These are phyloP conservation scores for Xylariaceae sp. DNA, from an alignment of 2,329 filamentous ascomycete genomes.

Conservation along the genomic window DNA sequence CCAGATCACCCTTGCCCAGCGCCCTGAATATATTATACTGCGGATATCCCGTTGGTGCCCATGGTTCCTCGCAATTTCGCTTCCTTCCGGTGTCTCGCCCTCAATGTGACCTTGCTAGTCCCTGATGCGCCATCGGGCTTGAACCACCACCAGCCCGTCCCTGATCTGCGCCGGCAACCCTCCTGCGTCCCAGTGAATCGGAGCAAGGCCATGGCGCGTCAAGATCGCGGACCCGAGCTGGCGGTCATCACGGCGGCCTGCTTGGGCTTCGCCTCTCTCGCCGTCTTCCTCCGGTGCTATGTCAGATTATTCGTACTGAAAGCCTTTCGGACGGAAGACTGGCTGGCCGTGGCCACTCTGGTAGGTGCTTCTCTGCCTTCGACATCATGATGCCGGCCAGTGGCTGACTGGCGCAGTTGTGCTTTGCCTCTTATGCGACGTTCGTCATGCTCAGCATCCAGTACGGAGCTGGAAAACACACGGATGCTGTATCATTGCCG, in stretches of 20 bases:
- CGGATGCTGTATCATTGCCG: slow-evolving; percentile 9
- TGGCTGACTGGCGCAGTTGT: slow-evolving; percentile 11
- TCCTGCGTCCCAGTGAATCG: slow-evolving; percentile 1
- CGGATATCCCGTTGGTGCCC: slow-evolving; percentile 1
- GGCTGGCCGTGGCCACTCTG: slow-evolving; percentile 17
- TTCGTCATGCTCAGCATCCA: slow-evolving; percentile 14
- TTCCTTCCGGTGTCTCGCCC: slow-evolving; percentile 3
- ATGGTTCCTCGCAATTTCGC: slow-evolving; percentile 4
- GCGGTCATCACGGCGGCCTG: slow-evolving; percentile 9
- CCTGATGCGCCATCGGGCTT: background rate
- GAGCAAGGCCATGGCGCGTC: slow-evolving; percentile 7
- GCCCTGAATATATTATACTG: slow-evolving; percentile 3
- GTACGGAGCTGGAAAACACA: slow-evolving; percentile 17
- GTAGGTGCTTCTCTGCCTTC: slow-evolving; percentile 8
- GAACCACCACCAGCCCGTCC: too few species aligned
- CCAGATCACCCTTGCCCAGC: slow-evolving; percentile 2
- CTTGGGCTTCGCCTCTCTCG: slow-evolving; percentile 13
- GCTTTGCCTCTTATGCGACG: slow-evolving; percentile 12
- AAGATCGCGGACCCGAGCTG: slow-evolving; percentile 19
- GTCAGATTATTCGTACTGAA: slow-evolving; percentile 16
- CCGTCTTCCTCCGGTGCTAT: slow-evolving; percentile 21
- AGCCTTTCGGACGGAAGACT: slow-evolving; percentile 19
- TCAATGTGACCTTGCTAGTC: slow-evolving; percentile 3
- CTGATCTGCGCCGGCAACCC: background rate
- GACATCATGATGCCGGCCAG: background rate